phyloP scores from a whole-genome alignment of 2,329 filamentous ascomycete species.

The Chaetomiaceae sp. region DNA sequence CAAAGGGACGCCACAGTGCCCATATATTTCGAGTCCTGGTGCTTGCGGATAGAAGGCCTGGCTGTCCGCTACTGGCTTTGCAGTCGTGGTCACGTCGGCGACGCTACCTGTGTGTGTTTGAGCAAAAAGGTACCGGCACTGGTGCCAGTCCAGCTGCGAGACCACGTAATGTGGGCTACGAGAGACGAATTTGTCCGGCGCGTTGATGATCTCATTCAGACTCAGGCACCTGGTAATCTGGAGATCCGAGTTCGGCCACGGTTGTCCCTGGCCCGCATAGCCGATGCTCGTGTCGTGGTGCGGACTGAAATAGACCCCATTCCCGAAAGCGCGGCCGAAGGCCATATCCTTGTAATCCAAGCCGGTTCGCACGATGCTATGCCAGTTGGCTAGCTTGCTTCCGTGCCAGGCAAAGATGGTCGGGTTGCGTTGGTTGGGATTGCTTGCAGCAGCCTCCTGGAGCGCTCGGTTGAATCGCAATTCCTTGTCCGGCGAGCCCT shows the following conservation, averaged over 20 bases:
- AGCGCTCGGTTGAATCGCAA: constrained; percentile 65
- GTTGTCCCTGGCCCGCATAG: constrained; percentile 39
- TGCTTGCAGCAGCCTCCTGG: constrained; percentile 35
- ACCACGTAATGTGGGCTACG: constrained; percentile 65
- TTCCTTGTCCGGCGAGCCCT: constrained; percentile 86
- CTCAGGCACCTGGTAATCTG: constrained; percentile 58
- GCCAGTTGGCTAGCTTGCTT: constrained; percentile 74
- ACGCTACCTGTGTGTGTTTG: neutral
- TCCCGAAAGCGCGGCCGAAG: constrained; percentile 67
- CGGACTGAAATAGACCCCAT: constrained; percentile 78
- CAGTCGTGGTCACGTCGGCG: neutral
- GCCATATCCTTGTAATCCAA: constrained; percentile 62
- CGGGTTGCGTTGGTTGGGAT: constrained; percentile 44
- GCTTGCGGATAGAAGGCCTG: constrained; percentile 21
- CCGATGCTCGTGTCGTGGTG: constrained; percentile 51
- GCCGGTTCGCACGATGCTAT: constrained; percentile 80
- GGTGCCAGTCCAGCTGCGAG: constrained; percentile 75
- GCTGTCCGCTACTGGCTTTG: neutral
- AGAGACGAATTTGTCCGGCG: constrained; percentile 56
- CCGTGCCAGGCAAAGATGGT: constrained; percentile 88
- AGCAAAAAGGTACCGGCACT: constrained; percentile 77
- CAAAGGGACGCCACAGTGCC: constrained; percentile 13
- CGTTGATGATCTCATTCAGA: constrained; percentile 82
- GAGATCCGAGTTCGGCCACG: constrained; percentile 62
- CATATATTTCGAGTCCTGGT: constrained; percentile 14